Base-by-base conservation (phyloP, 2,329 filamentous ascomycete genomes). In the Epichloe typhina region DNA sequence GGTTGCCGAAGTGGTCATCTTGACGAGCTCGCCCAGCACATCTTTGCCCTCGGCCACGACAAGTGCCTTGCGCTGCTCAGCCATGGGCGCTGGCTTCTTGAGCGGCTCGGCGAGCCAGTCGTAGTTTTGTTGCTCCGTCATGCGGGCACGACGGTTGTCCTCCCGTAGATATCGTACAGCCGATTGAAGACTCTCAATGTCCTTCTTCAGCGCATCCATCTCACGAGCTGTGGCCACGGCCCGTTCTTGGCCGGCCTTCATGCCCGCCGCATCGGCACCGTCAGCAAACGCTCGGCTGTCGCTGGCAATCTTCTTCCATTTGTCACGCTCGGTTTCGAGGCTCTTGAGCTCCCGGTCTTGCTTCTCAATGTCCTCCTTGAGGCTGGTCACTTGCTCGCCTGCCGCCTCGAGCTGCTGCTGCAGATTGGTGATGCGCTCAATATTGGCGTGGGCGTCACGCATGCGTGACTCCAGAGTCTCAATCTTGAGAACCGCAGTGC, bases 401-500 rank as follows among this genome's bases (percentile, higher is more conserved):
- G 77, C 72, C 17, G 73, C 69, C 46, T 75, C 73, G 23, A 86
- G 72, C 58, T 75, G 70, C 36, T 68, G 68, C 64, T 88, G 84
- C 12, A 88, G 72, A 50, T 81, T 79, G 19, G 72, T 72, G 57
- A 88, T 86, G 49, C 76, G 76, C 47, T 82, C 79, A 13, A 86
- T 80, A 67, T 91, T 90, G 63, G 85, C 82, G 56, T 82, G 81
- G 5, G 87, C 86, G 61, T 94, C 89, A 52, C 83, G 82, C 83
- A 93, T 90, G 52, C 88, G 78, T 7, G 87, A 86, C 65, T 95
- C 87, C 38, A 97, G 80, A 40, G 93, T 87, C 67, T 96, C 91
- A 58, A 96, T 95, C 66, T 93, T 90, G 58, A 96, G 84, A n/a
- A 84, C 79, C 23, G 87, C 78, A 52, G 94, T 91, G 65, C 94